phyloP scores from a whole-genome alignment of 169 alveolate genomes.

The Amoebophrya sp. region DNA sequence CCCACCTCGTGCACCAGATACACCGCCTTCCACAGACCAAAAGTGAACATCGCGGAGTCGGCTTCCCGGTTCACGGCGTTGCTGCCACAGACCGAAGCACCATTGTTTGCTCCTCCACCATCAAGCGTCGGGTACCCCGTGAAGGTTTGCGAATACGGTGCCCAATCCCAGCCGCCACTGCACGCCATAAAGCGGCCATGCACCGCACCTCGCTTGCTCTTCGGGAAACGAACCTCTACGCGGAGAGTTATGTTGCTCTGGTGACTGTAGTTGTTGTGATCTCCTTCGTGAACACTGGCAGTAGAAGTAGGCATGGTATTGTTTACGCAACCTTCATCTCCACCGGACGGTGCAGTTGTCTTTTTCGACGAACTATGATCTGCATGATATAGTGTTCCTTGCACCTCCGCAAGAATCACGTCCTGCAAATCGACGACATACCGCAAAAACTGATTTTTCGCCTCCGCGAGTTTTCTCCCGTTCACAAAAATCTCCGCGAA shows the following conservation, averaged over 20 bases:
- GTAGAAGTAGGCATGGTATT: too few species aligned
- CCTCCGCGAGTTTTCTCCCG: not conserved
- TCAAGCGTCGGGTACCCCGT: too few species aligned
- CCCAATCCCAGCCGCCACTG: slow-evolving; percentile 18
- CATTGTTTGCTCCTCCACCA: not conserved
- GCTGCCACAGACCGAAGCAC: not conserved
- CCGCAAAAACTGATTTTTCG: not conserved
- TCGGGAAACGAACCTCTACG: not conserved
- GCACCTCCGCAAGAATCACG: not conserved
- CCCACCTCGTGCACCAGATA: not conserved
- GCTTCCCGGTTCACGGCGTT: not conserved
- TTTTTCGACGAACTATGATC: not conserved
- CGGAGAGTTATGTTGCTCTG: not conserved
- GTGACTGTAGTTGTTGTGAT: not conserved
- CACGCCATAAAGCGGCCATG: not conserved
- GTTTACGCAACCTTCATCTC: too few species aligned
- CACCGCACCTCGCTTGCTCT: not conserved
- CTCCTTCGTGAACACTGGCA: too few species aligned
- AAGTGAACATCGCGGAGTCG: not conserved
- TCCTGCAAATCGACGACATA: not conserved
- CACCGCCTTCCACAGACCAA: not conserved
- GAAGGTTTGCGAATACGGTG: not conserved
- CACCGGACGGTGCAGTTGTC: not conserved
- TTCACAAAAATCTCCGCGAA: not conserved
- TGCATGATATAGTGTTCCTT: too few species aligned